Conservation (phyloP, 768 basidiomycete species). For the Rhizopogon vulgaris region DNA sequence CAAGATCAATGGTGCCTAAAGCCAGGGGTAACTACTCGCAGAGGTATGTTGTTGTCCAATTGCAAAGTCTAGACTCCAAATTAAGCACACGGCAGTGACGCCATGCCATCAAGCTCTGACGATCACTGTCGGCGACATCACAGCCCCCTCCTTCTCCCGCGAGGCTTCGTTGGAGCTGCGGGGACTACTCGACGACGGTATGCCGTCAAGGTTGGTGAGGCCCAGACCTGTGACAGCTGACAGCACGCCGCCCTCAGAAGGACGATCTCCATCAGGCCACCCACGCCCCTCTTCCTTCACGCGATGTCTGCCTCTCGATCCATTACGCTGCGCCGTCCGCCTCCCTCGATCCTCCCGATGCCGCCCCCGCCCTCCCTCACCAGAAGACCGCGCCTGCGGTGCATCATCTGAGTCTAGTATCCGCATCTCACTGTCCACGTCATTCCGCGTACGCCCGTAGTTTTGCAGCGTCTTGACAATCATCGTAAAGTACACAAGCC, state of each 20-base stretch:
- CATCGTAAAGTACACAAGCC: slow-evolving; percentile 53
- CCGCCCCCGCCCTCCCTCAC: background rate
- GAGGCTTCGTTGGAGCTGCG: slow-evolving; percentile 8
- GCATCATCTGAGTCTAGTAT: background rate
- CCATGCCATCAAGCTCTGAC: background rate
- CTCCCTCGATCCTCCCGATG: slow-evolving; percentile 3
- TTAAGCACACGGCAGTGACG: background rate
- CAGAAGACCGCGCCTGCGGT: background rate
- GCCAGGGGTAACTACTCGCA: background rate
- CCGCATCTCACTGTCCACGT: background rate
- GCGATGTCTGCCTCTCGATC: slow-evolving; percentile 4
- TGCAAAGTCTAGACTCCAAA: background rate
- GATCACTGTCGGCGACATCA: background rate
- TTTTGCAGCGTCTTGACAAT: slow-evolving; percentile 57
- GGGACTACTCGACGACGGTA: slow-evolving; percentile 3
- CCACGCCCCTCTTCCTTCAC: slow-evolving; percentile 2
- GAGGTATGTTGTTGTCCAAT: background rate
- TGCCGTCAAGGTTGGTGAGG: slow-evolving; percentile 18
- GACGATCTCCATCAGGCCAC: background rate
- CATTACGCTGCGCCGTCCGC: background rate
- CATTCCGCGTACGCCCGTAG: slow-evolving; percentile 36
- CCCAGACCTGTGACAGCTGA: slow-evolving; percentile 23
- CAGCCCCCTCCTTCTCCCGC: slow-evolving; percentile 6
- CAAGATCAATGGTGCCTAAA: background rate
- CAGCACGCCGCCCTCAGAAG: slow-evolving; percentile 9